Base-by-base conservation (phyloP, 768 basidiomycete species). In the Leccinum imitatum region DNA sequence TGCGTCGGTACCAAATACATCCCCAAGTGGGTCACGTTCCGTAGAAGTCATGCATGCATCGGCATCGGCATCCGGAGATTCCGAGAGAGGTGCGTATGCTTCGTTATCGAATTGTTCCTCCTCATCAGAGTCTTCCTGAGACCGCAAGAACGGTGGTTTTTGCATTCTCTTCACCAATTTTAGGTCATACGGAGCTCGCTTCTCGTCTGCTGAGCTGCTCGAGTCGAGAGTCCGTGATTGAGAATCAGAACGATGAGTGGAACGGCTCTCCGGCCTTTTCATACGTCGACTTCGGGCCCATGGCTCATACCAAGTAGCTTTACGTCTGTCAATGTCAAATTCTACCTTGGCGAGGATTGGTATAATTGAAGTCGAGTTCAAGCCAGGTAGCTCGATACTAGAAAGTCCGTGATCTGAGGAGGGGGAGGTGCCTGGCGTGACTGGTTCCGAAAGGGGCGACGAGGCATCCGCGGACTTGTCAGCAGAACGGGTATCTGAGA, bases 331-430 rank as follows among this genome's bases (percentile, higher is more conserved):
- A 65, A 98, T 88, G 71, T 97, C 93, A 67, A 98, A 97, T 72
- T 98, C 95, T 13, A 98, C 86, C 73, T 95, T 95, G 53, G 94
- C 95, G 30, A 98, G 82, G 58, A 97, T 87, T 5, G 90, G 91
- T 56, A 93, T 85, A 23, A 91, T 75, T 25, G 87, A 83, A 51
- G 83, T 73, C 6, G 86, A 85, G 58, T 73, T 71, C 44, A 91
- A 78, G 7, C 89, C 90, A 5, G 89, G 87, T 10, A 91, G 80
- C 56, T 86, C 80, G 58, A 90, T 76, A 23, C 81, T 80, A 52
- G 80, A 77, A 15, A 78, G 79, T 4, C 74, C 80, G 9, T 72
- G 60, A 57, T 73, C 72, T 58, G 67, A 69, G 59, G 61, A 71
- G 61, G 19, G 79, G 46, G 85, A 84, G 4, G 82, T 82, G 63